Evolutionary conservation across 1,284 basidiomycete genomes (phyloP).

Genomic region (Fistulina hepatica): DNA sequence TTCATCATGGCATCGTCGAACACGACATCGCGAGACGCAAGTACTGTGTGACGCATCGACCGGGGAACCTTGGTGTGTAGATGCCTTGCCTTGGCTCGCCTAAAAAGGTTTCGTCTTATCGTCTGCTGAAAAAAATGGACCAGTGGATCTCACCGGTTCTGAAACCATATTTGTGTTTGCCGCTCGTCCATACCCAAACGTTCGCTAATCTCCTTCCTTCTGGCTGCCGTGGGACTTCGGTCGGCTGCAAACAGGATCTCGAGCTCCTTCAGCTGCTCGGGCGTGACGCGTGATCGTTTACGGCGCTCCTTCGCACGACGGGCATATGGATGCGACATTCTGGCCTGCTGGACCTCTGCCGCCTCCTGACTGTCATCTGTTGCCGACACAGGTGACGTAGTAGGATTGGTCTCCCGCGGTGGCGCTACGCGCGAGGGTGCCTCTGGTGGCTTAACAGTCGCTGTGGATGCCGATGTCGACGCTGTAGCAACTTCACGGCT

Average conservation of each 20-base stretch:
- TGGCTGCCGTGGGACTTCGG: slow-evolving; percentile 57
- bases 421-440: too few species aligned
- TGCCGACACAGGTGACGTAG: too few species aligned
- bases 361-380: too few species aligned
- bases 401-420: too few species aligned
- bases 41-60: slow-evolving; percentile 30
- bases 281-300: slow-evolving; percentile 67
- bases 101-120: slow-evolving; percentile 19
- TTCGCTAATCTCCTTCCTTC: slow-evolving; percentile 62
- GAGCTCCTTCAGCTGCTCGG: slow-evolving; percentile 61
- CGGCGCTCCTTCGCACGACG: too few species aligned
- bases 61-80: slow-evolving; percentile 47
- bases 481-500: too few species aligned
- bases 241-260: slow-evolving; percentile 60
- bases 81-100: slow-evolving; percentile 71
- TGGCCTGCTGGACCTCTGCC: too few species aligned
- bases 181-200: slow-evolving; percentile 71
- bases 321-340: too few species aligned
- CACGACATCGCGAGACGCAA: slow-evolving; percentile 40
- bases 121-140: background rate
- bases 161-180: slow-evolving; percentile 82
- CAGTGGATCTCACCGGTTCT: slow-evolving; percentile 50
- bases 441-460: too few species aligned
- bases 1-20: slow-evolving; percentile 49
- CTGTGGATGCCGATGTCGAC: too few species aligned